Evolutionary conservation across 768 basidiomycete species (phyloP).

Genomic region (Auricularia sp.): DNA sequence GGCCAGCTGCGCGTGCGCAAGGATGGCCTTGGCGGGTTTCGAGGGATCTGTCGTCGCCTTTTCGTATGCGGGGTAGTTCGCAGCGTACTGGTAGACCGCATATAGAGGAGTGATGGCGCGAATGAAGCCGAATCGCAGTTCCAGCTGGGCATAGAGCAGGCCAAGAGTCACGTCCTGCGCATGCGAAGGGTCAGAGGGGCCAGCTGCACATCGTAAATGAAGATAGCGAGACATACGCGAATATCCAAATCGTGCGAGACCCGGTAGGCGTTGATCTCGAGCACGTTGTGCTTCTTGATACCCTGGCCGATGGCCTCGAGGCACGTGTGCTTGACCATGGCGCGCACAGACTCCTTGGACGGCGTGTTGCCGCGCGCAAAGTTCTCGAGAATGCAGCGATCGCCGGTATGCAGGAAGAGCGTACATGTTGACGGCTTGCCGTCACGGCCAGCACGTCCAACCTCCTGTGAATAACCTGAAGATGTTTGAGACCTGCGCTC

Average conservation of each 20-base stretch:
- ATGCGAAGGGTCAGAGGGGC: not conserved
- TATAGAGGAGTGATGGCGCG: conserved; percentile 39
- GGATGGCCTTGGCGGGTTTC: conserved; percentile 23
- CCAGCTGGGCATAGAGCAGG: conserved; percentile 36
- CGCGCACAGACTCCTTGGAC: conserved; percentile 18
- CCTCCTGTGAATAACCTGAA: conserved; percentile 28
- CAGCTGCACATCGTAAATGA: not conserved
- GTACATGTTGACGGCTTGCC: conserved; percentile 32
- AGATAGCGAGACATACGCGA: conserved; percentile 16
- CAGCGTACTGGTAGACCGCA: conserved; percentile 29
- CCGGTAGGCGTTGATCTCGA: conserved; percentile 10
- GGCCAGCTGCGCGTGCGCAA: conserved; percentile 21
- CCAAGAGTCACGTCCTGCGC: conserved; percentile 30
- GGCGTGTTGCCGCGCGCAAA: conserved; percentile 41
- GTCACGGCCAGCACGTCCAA: conserved; percentile 35
- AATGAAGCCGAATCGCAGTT: conserved; percentile 34
- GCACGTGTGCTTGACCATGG: conserved; percentile 12
- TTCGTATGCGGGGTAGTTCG: conserved; percentile 15
- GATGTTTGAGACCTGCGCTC: not conserved
- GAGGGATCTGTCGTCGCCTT: conserved; percentile 23
- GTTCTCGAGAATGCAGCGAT: conserved; percentile 38
- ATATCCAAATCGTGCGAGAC: conserved; percentile 25
- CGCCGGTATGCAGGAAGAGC: conserved; percentile 33
- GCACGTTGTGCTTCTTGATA: conserved; percentile 7
- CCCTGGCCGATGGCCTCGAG: conserved; percentile 7